phyloP scores from a whole-genome alignment of 1,284 basidiomycete genomes.

The Marasmius tenuissimus region DNA sequence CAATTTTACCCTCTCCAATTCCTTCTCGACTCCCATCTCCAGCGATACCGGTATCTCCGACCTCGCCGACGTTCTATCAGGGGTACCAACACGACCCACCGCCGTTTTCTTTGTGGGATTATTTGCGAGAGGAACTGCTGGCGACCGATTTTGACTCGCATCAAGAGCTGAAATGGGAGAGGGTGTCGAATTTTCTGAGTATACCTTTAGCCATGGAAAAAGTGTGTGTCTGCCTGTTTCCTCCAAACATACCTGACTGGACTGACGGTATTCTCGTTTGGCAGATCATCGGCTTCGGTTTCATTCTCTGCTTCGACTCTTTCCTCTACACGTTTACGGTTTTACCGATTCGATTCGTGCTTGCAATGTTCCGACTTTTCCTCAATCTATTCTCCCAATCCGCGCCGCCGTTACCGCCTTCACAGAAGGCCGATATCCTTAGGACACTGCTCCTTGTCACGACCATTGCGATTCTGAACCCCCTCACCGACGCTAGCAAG shows the following conservation, averaged over 20 bases:
- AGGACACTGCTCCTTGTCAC: conserved; percentile 77
- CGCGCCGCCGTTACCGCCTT: conserved; percentile 66
- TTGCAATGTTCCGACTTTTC: conserved; percentile 66
- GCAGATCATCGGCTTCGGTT: conserved; percentile 91
- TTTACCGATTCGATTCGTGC: conserved; percentile 83
- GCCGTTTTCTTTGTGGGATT: conserved; percentile 89
- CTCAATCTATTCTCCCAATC: conserved; percentile 51
- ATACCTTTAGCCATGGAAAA: conserved; percentile 95
- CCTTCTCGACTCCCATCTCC: conserved; percentile 27
- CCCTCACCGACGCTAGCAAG: conserved; percentile 93
- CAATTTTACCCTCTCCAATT: conserved; percentile 50
- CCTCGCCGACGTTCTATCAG: conserved; percentile 15
- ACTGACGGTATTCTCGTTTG: conserved; percentile 6
- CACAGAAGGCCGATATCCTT: conserved; percentile 91
- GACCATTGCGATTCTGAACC: conserved; percentile 76
- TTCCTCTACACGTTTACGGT: conserved; percentile 99
- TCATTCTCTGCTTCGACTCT: conserved; percentile 93
- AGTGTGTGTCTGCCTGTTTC: conserved; percentile 40
- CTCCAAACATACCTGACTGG: neutral
- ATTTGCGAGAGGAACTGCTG: conserved; percentile 82
- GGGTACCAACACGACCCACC: conserved; percentile 14
- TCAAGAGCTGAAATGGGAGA: conserved; percentile 93
- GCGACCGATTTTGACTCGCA: conserved; percentile 92
- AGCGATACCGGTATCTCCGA: conserved; percentile 15
- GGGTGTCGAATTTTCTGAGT: conserved; percentile 96